Percentiles rank a stretch among this genome's conserved stretches.
Conservation (phyloP, 345 rosid species). For the Excoecaria cochinchinensis region DNA sequence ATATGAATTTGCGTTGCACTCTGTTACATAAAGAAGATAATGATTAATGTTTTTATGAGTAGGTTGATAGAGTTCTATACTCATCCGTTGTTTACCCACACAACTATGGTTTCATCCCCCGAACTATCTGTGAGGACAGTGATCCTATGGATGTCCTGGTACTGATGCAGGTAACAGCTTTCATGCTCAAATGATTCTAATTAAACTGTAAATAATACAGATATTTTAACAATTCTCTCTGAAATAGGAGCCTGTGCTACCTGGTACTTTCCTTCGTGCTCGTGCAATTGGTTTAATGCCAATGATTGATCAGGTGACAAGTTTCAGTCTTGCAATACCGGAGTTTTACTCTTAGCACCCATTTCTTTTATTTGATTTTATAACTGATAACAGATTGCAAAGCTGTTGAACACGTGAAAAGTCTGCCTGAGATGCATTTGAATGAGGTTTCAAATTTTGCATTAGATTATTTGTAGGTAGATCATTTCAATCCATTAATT, state of each 20-base stretch:
- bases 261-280: slow-evolving; percentile 93
- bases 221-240: slow-evolving; percentile 11
- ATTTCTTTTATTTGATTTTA: neutral
- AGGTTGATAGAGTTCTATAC: slow-evolving; percentile 96
- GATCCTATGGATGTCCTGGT: slow-evolving; percentile 96
- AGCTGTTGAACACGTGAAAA: neutral
- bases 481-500: neutral
- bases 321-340: neutral
- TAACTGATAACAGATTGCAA: neutral
- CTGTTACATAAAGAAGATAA: neutral
- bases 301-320: slow-evolving; percentile 86
- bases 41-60: slow-evolving; percentile 16
- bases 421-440: neutral
- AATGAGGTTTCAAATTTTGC: neutral
- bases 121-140: slow-evolving; percentile 94
- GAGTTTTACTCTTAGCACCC: neutral
- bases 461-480: neutral
- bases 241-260: slow-evolving; percentile 80
- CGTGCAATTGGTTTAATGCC: slow-evolving; percentile 99
- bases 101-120: slow-evolving; percentile 96
- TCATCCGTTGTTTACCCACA: slow-evolving; percentile 99
- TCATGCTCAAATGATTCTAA: slow-evolving; percentile 9
- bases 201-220: slow-evolving; percentile 1
- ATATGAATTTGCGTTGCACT: neutral
- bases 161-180: slow-evolving; percentile 83